These are phyloP conservation scores for Jamesozyma piceae DNA, from an alignment of 805 yeast species.

Conservation along the genomic window DNA sequence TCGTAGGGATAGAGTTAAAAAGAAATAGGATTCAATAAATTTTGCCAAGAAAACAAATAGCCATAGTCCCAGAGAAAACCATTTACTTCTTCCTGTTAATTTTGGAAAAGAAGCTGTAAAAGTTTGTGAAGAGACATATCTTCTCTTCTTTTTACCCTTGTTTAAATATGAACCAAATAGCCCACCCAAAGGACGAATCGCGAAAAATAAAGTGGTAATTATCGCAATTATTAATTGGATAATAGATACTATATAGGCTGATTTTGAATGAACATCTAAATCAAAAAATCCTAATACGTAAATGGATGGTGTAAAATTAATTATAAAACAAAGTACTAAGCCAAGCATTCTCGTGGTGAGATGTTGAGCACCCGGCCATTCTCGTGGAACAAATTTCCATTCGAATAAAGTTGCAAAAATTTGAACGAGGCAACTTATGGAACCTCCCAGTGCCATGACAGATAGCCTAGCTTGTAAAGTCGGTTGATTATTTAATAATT, in stretches of 20 bases:
- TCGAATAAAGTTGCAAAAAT: slow-evolving; percentile 50
- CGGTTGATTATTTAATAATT: slow-evolving; percentile 50
- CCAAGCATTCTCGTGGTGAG: slow-evolving; percentile 39
- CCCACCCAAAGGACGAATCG: slow-evolving; percentile 52
- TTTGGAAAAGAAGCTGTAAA: slow-evolving; percentile 54
- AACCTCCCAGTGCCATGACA: slow-evolving; percentile 59
- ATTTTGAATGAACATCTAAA: slow-evolving; percentile 24
- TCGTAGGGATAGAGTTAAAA: slow-evolving; percentile 58
- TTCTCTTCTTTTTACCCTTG: slow-evolving; percentile 31
- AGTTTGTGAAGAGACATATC: slow-evolving; percentile 40
- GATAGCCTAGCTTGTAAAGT: slow-evolving; percentile 45
- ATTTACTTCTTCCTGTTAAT: slow-evolving; percentile 42
- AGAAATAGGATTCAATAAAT: slow-evolving; percentile 69
- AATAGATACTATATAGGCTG: slow-evolving; percentile 37
- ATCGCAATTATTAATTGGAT: slow-evolving; percentile 50
- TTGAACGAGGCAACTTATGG: slow-evolving; percentile 48
- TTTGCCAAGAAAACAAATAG: slow-evolving; percentile 56
- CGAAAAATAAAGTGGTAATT: slow-evolving; percentile 44
- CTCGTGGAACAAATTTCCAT: slow-evolving; percentile 54
- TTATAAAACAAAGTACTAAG: slow-evolving; percentile 34
- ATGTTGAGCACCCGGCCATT: slow-evolving; percentile 64
- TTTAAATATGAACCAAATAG: slow-evolving; percentile 38
- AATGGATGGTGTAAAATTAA: slow-evolving; percentile 44
- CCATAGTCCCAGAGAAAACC: slow-evolving; percentile 67
- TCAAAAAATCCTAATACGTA: slow-evolving; percentile 37